Evolutionary conservation across 495 filamentous ascomycete genomes (phyloP), one percentile per base, ranked within the genome.

Genomic region (Mycothermus thermophilus): DNA sequence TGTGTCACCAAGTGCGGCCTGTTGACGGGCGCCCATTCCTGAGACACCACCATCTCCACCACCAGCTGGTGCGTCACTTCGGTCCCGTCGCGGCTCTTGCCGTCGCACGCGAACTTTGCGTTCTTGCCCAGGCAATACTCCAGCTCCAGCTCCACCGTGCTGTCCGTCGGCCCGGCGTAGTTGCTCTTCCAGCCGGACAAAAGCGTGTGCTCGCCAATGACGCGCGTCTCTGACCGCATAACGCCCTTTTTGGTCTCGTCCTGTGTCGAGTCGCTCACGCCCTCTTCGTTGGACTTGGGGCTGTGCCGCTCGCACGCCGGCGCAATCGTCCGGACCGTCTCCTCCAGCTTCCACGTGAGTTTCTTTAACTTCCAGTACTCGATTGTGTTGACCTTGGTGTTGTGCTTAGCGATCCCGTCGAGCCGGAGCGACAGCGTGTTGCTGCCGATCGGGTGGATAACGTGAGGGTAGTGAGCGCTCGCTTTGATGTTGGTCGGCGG

Each of bases 151-250:
- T 85, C 82, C 48, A 94, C 82, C 40, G 68, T 67, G 37, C 80
- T 80, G 38, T 79, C 79, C 3, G 62, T 51, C 0, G 59, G 58
- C 14, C 63, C 66, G 21, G 68, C 69, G 51, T 84, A 96, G 56
- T 94, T 86, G n/a, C 78, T 75, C 59, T 99, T 99, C 90, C 90
- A 99, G n/a, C 88, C 88, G 4, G 48, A 65, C 58, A 52, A 53
- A 4, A 61, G 38, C 2, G 45, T 50, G 38, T 52, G 52, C 38
- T 61, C 57, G 28, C 55, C 83, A 43, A 96, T 74, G 37, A 76
- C 72, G 21, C 80, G 76, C 4, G 71, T 71, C 38, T 94, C 80
- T 25, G 81, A 70, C 47, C 93, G 83, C 29, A 77, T 57, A 15
- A 84, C 57, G 22, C 86, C 85, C 54, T 93, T 96, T 35, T 65